Evolutionary conservation across 371 early-diverging fungal genomes (phyloP).

Genomic region (Zopfochytrium polystomum): DNA sequence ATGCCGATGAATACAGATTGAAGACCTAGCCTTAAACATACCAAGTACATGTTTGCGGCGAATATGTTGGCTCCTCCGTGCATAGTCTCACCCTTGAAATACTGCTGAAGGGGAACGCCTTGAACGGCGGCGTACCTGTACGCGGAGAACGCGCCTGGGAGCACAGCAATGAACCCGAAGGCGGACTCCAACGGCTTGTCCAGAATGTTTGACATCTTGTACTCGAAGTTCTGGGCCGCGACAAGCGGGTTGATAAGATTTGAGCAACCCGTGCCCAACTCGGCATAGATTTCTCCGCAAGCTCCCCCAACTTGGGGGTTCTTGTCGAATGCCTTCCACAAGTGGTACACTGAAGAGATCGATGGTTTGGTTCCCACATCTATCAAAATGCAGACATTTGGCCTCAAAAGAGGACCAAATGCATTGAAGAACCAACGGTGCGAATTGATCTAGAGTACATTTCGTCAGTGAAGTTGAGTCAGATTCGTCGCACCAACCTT

Average conservation of each 20-base stretch:
- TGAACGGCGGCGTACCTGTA: constrained; percentile 86
- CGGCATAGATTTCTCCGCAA: too few species aligned
- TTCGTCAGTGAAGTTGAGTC: too few species aligned
- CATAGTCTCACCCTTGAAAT: constrained; percentile 81
- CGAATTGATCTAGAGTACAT: constrained; percentile 91
- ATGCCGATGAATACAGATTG: too few species aligned
- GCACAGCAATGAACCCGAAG: too few species aligned
- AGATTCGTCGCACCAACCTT: too few species aligned
- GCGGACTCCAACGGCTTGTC: constrained; percentile 96
- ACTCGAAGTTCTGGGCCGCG: constrained; percentile 83
- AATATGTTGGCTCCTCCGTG: constrained; percentile 57
- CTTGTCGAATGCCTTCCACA: constrained; percentile 90
- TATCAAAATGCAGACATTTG: constrained; percentile 83
- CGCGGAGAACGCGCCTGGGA: constrained; percentile 94
- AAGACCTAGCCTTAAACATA: constrained; percentile 34
- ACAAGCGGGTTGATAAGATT: constrained; percentile 54
- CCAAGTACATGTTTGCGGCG: constrained; percentile 66
- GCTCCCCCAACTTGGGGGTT: constrained; percentile 80
- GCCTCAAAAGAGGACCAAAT: constrained; percentile 78
- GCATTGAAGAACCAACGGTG: constrained; percentile 97
- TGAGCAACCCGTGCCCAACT: constrained; percentile 46
- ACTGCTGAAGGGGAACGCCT: constrained; percentile 82
- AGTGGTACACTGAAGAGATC: constrained; percentile 75
- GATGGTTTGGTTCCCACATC: constrained; percentile 92
- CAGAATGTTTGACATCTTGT: constrained; percentile 85